phyloP scores from a whole-genome alignment of 768 basidiomycete genomes.

The Lactarius akahatsu region DNA sequence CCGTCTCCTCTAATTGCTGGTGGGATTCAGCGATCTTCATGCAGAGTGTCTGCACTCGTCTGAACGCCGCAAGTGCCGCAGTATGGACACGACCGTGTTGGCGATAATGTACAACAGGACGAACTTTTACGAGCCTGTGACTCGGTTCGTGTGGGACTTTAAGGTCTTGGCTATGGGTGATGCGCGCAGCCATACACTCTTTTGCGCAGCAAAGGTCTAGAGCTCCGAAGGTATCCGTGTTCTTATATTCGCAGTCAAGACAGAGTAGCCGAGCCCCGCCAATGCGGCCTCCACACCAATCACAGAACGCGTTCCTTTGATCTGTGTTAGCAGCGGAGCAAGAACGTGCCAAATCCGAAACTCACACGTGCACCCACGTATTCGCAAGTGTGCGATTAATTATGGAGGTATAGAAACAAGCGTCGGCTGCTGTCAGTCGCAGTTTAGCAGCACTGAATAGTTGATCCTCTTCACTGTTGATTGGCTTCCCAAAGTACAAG shows the following conservation, averaged over 20 bases:
- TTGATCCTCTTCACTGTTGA: slow-evolving; percentile 27
- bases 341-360: neutral
- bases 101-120: neutral
- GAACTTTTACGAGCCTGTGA: slow-evolving; percentile 7
- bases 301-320: slow-evolving; percentile 30
- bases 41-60: neutral
- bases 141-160: slow-evolving; percentile 2
- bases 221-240: slow-evolving; percentile 19
- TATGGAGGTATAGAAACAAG: slow-evolving; percentile 31
- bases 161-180: slow-evolving; percentile 28
- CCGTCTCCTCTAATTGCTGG: too few relatives aligned
- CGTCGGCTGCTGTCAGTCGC: slow-evolving; percentile 29
- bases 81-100: slow-evolving; percentile 11
- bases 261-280: slow-evolving; percentile 37
- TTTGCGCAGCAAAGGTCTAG: slow-evolving; percentile 36
- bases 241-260: slow-evolving; percentile 34
- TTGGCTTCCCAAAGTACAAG: slow-evolving; percentile 27
- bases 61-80: slow-evolving; percentile 3
- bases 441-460: slow-evolving; percentile 27
- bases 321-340: neutral
- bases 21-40: neutral
- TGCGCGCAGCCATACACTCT: slow-evolving; percentile 29
- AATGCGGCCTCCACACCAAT: slow-evolving; percentile 32
- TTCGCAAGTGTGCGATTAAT: slow-evolving; percentile 26
- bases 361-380: slow-evolving; percentile 31